These are phyloP conservation scores for Ophiocordyceps camponoti-floridani DNA, from an alignment of 2,329 filamentous ascomycete genomes.

Conservation along the genomic window DNA sequence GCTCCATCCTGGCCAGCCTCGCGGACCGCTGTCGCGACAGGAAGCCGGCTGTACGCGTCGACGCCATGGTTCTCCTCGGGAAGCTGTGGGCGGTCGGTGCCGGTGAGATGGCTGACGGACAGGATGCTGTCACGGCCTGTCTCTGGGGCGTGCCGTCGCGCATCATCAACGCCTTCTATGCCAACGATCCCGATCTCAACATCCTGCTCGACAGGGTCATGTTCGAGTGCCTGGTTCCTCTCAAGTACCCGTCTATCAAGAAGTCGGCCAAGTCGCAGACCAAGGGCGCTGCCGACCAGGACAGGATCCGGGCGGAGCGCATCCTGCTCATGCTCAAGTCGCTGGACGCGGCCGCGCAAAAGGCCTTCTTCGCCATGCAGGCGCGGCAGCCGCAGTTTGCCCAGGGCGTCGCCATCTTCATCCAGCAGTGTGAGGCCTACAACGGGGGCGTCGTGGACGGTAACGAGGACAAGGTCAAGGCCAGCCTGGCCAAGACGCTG, in stretches of 20 bases:
- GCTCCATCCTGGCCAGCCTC: slow-evolving; percentile 64
- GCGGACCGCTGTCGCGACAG: slow-evolving; percentile 81
- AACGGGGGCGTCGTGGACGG: slow-evolving; percentile 71
- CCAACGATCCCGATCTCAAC: slow-evolving; percentile 76
- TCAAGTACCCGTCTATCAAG: slow-evolving; percentile 61
- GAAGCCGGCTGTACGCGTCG: slow-evolving; percentile 61
- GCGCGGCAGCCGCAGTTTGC: slow-evolving; percentile 58
- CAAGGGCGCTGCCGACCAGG: slow-evolving; percentile 33
- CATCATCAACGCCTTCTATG: slow-evolving; percentile 77
- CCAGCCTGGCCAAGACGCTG: slow-evolving; percentile 54
- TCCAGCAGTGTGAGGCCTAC: slow-evolving; percentile 73
- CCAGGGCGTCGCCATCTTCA: slow-evolving; percentile 54
- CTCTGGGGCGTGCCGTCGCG: slow-evolving; percentile 67
- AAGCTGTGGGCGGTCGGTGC: slow-evolving; percentile 88
- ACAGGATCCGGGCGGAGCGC: slow-evolving; percentile 66
- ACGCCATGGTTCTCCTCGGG: slow-evolving; percentile 70
- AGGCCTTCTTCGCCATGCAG: slow-evolving; percentile 78
- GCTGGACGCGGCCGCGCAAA: slow-evolving; percentile 60
- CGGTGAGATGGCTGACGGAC: slow-evolving; percentile 68
- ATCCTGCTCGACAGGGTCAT: slow-evolving; percentile 68
- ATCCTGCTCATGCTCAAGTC: slow-evolving; percentile 68
- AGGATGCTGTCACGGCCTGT: slow-evolving; percentile 57
- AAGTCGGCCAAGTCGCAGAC: slow-evolving; percentile 40
- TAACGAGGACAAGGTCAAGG: slow-evolving; percentile 52
- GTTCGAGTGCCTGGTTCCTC: slow-evolving; percentile 74